Conservation (phyloP, 2,329 filamentous ascomycete genomes). For the Trichoderma aggressivum region DNA sequence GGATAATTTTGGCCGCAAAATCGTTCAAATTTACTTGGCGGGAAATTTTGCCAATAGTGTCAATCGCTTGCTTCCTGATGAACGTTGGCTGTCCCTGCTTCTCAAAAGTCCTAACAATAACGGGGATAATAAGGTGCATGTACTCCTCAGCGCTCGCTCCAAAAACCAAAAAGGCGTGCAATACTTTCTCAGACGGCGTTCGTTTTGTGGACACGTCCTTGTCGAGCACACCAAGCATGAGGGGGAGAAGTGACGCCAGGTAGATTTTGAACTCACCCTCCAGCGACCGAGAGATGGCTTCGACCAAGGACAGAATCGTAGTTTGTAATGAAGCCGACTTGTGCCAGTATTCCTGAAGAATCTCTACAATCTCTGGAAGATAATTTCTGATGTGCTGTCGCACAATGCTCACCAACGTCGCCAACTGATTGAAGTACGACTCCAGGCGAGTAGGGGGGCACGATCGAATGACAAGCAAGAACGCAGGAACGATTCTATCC, state of each 20-base stretch:
- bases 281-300: conserved; percentile 87
- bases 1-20: conserved; percentile 93
- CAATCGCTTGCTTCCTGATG: conserved; percentile 84
- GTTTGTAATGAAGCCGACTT: conserved; percentile 75
- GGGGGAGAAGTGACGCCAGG: conserved; percentile 78
- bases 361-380: conserved; percentile 78
- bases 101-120: conserved; percentile 92
- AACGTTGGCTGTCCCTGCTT: conserved; percentile 76
- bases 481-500: conserved; percentile 89
- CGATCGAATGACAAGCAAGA: conserved; percentile 81
- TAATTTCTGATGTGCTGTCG: conserved; percentile 94
- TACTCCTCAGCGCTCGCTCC: conserved; percentile 96
- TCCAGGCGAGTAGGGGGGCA: conserved; percentile 77
- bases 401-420: conserved; percentile 89
- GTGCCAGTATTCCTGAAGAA: conserved; percentile 89
- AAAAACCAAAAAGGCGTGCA: conserved; percentile 95
- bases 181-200: conserved; percentile 80
- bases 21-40: conserved; percentile 96
- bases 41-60: conserved; percentile 90
- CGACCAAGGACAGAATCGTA: conserved; percentile 87
- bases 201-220: conserved; percentile 74
- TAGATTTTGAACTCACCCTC: conserved; percentile 99
- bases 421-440: conserved; percentile 96
- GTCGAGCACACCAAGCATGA: conserved; percentile 93
- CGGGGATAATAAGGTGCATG: conserved; percentile 97